Conservation (phyloP, 345 rosid species). For the Lepidium africanum region DNA sequence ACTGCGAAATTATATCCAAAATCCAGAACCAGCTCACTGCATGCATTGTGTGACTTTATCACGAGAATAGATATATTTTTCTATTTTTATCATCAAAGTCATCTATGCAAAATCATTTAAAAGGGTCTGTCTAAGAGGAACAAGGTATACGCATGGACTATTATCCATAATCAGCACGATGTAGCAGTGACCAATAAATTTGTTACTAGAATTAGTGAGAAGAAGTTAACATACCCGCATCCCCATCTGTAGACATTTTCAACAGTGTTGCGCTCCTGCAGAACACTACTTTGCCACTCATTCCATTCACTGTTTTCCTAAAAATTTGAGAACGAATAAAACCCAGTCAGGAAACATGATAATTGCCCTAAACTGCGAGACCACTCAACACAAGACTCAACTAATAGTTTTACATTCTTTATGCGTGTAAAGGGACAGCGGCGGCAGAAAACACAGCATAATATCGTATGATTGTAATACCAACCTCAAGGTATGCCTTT, state of each 20-base stretch:
- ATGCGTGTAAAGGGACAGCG: conserved; percentile 2
- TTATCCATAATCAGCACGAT: neutral
- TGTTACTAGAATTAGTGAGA: neutral
- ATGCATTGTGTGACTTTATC: neutral
- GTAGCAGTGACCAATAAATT: neutral
- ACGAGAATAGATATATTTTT: neutral
- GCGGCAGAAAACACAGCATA: conserved; percentile 4
- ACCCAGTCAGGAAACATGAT: conserved; percentile 9
- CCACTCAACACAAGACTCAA: neutral
- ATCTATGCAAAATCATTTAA: neutral
- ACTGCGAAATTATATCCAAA: conserved; percentile 4
- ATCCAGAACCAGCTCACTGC: neutral
- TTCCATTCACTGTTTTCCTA: conserved; percentile 87
- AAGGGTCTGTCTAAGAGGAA: neutral
- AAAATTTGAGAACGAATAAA: conserved; percentile 11
- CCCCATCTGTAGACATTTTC: conserved; percentile 97
- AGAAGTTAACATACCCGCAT: conserved; percentile 60
- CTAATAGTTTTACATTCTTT: neutral
- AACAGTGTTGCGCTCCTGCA: conserved; percentile 80
- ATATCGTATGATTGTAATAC: conserved; percentile 7
- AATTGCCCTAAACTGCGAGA: neutral
- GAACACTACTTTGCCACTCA: conserved; percentile 71
- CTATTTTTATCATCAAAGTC: neutral
- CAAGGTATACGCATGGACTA: neutral
- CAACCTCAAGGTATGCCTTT: conserved; percentile 70